Percentiles rank a stretch among this genome's conserved stretches.
Conservation (phyloP, 306 rosid genomes). For the Pyrus bretschneideri region DNA sequence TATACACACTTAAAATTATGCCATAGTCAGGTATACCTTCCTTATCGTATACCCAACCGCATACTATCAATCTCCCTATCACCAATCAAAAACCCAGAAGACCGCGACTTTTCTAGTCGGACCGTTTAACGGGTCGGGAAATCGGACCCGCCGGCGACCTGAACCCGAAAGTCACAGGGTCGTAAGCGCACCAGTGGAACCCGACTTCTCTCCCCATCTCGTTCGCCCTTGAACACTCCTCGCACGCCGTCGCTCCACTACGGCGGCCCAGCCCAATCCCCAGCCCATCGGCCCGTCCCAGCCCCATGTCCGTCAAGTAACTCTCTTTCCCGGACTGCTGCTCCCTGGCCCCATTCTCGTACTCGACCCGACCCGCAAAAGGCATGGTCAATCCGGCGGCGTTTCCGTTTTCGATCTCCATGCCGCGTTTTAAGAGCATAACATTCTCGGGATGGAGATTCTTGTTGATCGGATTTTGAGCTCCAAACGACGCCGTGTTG, state of each 20-base stretch:
- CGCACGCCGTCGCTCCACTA: constrained; percentile 16
- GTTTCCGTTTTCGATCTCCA: constrained; percentile 5
- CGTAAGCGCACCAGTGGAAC: constrained; percentile 64
- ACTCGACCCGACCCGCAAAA: constrained; percentile 22
- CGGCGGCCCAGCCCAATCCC: constrained; percentile 1
- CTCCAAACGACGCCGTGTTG: neutral
- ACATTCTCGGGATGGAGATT: constrained; percentile 31
- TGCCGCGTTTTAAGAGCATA: constrained; percentile 39
- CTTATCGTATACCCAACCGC: constrained; percentile 35
- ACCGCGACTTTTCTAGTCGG: constrained; percentile 15
- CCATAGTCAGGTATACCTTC: constrained; percentile 13
- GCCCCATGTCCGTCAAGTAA: constrained; percentile 29
- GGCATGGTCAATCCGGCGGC: constrained; percentile 16
- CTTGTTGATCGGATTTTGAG: constrained; percentile 1
- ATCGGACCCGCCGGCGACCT: constrained; percentile 69
- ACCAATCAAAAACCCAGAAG: neutral
- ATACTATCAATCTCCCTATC: neutral
- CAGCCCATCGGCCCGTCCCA: neutral
- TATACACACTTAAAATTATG: neutral
- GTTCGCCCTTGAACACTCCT: constrained; percentile 37
- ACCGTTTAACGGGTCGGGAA: constrained; percentile 45
- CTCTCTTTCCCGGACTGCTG: constrained; percentile 33
- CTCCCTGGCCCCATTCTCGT: constrained; percentile 28
- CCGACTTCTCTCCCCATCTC: constrained; percentile 27
- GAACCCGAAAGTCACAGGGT: constrained; percentile 47